Evolutionary conservation across 1,139 yeast species (phyloP).

Genomic region (Taphrina confusa): DNA sequence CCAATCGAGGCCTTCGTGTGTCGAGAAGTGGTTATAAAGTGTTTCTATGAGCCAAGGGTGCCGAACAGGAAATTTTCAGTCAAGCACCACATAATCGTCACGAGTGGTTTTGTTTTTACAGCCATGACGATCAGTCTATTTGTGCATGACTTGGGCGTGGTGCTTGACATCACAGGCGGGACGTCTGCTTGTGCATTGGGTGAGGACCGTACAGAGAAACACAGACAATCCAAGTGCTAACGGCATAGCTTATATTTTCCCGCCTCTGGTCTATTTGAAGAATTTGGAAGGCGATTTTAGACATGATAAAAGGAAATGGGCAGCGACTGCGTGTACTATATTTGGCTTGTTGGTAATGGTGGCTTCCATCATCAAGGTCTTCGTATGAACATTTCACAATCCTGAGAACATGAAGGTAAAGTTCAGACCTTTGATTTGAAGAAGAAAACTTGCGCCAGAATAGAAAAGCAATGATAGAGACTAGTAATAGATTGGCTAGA

Average conservation of each 20-base stretch:
- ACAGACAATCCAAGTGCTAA: background rate
- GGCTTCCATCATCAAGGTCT: slow-evolving; percentile 57
- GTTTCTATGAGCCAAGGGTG: slow-evolving; percentile 49
- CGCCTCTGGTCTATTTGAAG: slow-evolving; percentile 78
- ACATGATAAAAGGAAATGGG: slow-evolving; percentile 52
- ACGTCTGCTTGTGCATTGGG: slow-evolving; percentile 83
- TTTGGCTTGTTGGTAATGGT: slow-evolving; percentile 80
- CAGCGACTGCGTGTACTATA: slow-evolving; percentile 61
- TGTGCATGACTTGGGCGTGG: slow-evolving; percentile 87
- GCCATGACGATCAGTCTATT: slow-evolving; percentile 76
- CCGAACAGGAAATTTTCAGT: slow-evolving; percentile 30
- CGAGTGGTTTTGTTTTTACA: slow-evolving; percentile 63
- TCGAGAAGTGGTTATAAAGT: slow-evolving; percentile 76
- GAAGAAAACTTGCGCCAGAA: background rate
- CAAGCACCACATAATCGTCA: slow-evolving; percentile 60
- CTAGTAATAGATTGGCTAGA: no score
- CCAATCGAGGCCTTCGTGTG: slow-evolving; percentile 90
- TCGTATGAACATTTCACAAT: background rate
- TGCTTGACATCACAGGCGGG: slow-evolving; percentile 86
- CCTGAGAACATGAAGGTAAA: no score
- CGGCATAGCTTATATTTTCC: slow-evolving; percentile 70
- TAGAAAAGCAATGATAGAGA: background rate
- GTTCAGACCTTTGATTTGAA: no score
- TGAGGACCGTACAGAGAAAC: background rate
- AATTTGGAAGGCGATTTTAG: slow-evolving; percentile 54